phyloP scores from a whole-genome alignment of 2,329 filamentous ascomycete genomes.

The Hypoxylon sp. region DNA sequence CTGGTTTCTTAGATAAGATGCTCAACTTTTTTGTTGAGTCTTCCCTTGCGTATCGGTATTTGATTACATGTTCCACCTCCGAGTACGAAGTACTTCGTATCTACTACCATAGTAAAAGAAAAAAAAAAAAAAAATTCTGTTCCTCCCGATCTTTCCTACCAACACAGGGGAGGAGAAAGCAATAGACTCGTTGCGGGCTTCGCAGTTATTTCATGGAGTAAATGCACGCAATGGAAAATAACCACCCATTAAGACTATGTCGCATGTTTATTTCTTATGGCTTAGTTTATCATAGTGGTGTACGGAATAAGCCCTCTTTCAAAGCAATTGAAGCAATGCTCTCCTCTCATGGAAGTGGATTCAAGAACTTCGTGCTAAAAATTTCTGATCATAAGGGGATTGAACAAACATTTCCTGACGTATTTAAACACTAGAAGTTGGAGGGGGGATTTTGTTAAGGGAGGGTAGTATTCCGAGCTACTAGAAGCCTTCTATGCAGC shows the following conservation, averaged over 20 bases:
- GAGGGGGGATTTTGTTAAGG: constrained; percentile 9
- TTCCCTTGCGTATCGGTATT: not conserved
- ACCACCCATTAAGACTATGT: no score
- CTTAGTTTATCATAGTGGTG: no score
- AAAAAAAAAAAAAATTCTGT: constrained; percentile 3
- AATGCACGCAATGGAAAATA: no score
- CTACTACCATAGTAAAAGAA: no score
- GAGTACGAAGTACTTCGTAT: no score
- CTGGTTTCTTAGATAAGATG: not conserved
- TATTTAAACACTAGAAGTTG: constrained; percentile 1
- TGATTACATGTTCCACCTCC: no score
- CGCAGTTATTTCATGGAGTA: not conserved
- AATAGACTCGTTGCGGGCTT: not conserved
- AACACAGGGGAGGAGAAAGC: not conserved
- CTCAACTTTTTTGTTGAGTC: not conserved
- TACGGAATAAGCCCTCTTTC: no score
- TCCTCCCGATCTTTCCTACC: constrained; percentile 3
- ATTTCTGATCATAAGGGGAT: not conserved
- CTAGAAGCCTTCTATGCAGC: constrained; percentile 27
- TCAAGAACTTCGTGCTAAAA: not conserved
- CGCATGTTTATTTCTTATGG: not conserved
- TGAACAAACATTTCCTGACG: constrained; percentile 1
- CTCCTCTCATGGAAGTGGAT: constrained; percentile 1
- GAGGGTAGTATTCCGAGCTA: constrained; percentile 22
- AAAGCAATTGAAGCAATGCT: not conserved